These are phyloP conservation scores for Yarrowia bubula DNA, from an alignment of 805 yeast genomes.

Conservation along the genomic window DNA sequence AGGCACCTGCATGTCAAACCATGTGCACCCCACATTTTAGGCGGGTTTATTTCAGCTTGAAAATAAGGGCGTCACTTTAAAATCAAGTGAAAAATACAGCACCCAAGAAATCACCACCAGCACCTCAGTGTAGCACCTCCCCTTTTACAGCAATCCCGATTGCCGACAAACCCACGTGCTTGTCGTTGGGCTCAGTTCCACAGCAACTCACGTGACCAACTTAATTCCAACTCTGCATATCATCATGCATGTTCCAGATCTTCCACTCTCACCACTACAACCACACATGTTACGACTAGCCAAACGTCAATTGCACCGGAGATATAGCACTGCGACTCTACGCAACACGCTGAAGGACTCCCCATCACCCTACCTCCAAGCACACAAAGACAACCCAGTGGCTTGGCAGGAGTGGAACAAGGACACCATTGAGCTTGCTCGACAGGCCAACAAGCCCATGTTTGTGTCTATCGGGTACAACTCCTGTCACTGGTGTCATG, in stretches of 20 bases:
- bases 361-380: conserved; percentile 34
- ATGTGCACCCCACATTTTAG: no score
- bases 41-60: no score
- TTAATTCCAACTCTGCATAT: not conserved
- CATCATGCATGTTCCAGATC: conserved; percentile 17
- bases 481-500: conserved; percentile 44
- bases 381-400: conserved; percentile 39
- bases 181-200: no score
- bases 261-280: not conserved
- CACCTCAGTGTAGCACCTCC: no score
- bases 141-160: no score
- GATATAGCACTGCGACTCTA: not conserved
- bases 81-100: not conserved
- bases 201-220: conserved; percentile 21
- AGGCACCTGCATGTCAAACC: no score
- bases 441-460: conserved; percentile 38
- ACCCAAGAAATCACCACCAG: no score
- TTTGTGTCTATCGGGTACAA: conserved; percentile 42
- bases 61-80: no score
- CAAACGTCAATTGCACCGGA: conserved; percentile 7
- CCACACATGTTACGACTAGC: conserved; percentile 6
- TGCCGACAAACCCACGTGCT: no score
- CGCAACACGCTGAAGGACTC: conserved; percentile 3
- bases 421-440: conserved; percentile 38
- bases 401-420: conserved; percentile 43